Percentiles rank a stretch among this genome's conserved stretches.
Conservation (phyloP, 2,329 filamentous ascomycete genomes). For the Curvularia spicifera region DNA sequence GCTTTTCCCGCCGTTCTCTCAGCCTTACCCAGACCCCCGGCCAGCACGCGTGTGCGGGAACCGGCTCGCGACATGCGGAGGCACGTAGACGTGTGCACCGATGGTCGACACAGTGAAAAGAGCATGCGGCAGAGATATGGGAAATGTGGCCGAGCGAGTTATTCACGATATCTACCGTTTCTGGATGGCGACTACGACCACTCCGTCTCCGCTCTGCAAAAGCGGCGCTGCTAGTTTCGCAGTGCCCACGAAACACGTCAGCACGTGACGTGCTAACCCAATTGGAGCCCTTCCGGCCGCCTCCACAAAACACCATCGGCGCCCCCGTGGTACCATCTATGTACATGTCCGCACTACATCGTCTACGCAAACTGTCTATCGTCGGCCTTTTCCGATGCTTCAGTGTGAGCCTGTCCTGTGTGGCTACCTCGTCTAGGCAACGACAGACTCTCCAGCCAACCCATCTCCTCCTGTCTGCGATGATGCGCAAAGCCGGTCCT, state of each 20-base stretch:
- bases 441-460: slow-evolving; percentile 15
- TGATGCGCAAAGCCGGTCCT: slow-evolving; percentile 19
- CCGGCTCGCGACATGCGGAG: background rate
- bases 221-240: background rate
- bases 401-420: background rate
- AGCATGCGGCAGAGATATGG: background rate
- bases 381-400: slow-evolving; percentile 6
- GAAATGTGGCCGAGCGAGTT: too few relatives aligned
- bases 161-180: background rate
- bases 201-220: background rate
- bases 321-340: background rate
- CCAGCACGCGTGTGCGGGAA: background rate
- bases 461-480: slow-evolving; percentile 19
- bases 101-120: background rate
- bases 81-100: background rate
- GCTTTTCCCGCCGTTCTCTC: slow-evolving; percentile 7
- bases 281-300: slow-evolving; percentile 1
- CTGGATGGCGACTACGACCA: background rate
- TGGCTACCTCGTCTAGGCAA: slow-evolving; percentile 37
- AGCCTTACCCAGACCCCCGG: slow-evolving; percentile 1
- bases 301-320: slow-evolving; percentile 10
- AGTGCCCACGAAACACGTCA: slow-evolving; percentile 11
- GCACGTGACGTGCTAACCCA: slow-evolving; percentile 21
- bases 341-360: background rate
- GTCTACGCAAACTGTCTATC: slow-evolving; percentile 8